Base-by-base conservation (phyloP, 495 filamentous ascomycete genomes). In the Xylaria grammica region DNA sequence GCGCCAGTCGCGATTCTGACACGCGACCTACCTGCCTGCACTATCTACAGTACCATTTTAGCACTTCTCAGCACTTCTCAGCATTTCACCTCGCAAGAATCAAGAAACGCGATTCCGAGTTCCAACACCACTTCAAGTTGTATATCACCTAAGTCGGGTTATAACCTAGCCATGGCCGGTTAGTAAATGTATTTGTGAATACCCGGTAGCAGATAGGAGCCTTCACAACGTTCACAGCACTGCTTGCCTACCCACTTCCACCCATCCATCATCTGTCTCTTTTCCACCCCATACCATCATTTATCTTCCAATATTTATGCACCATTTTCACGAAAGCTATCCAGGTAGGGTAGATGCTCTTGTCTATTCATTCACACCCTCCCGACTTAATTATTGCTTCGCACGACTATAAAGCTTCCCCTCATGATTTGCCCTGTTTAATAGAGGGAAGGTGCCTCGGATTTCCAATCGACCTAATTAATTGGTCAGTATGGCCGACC, bases 401-500 rank as follows among this genome's bases (percentile, higher is more conserved):
- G 15, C 13, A n/a, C 36, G 5, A n/a, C 17, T 22, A 56, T n/a
- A 27, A 3, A 17, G 7, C n/a, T 4, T 46, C 36, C 17, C 36
- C 49, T 32, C 42, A 59, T 59, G 56, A 6, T 59, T 46, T 48
- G 27, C 27, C 34, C 34, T 17, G n/a, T 17, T 26, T 55, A n/a
- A 32, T 0, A 38, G 46, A 24, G 22, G 2, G 40, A 48, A 24
- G 20, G 60, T 38, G 60, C 60, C 50, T 62, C 38, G 49, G 60
- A 32, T 26, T 59, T 20, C 19, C 27, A 46, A 48, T 46, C 17
- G 44, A 22, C 19, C 45, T 19, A 48, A 10, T 15, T 38, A 19
- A 4, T 15, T 46, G 50, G 40, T 55, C 59, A 68, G 22, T 38
- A 73, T 72, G 72, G 65, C 56, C 17, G 62, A 62, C 19, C 54